Evolutionary conservation across 768 basidiomycete species (phyloP).

Genomic region (Lentinula aciculospora): DNA sequence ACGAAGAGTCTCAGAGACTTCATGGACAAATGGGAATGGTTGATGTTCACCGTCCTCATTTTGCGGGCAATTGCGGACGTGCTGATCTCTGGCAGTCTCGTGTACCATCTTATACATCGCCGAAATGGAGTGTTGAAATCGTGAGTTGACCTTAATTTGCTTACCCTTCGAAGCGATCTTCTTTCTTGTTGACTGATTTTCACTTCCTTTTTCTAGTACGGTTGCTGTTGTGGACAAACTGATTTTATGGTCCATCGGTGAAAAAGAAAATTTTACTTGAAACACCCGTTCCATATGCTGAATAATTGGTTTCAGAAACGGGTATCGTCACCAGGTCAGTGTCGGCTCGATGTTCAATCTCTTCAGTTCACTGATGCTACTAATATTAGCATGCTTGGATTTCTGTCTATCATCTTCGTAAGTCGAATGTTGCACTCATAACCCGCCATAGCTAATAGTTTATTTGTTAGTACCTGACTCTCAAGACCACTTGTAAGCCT

Average conservation of each 20-base stretch:
- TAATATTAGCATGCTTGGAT: neutral
- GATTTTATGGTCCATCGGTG: neutral
- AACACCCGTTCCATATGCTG: neutral
- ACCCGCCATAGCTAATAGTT: neutral
- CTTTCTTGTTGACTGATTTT: neutral
- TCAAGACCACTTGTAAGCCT: neutral
- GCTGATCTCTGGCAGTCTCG: neutral
- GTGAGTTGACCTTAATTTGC: neutral
- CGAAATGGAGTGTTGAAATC: neutral
- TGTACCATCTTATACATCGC: neutral
- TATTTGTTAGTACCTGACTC: neutral
- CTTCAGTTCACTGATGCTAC: neutral
- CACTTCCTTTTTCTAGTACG: neutral
- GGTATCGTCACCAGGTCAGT: neutral
- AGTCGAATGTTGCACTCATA: neutral
- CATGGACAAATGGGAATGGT: neutral
- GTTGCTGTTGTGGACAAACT: neutral
- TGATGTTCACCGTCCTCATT: neutral
- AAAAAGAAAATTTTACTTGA: too few relatives aligned
- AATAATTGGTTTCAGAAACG: neutral
- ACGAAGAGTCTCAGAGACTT: neutral
- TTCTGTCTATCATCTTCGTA: neutral
- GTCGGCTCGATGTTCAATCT: neutral
- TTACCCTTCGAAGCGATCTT: too few relatives aligned
- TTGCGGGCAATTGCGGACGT: conserved; percentile 1